Evolutionary conservation across 306 rosid genomes (phyloP).

Genomic region (Cucurbita maxima): DNA sequence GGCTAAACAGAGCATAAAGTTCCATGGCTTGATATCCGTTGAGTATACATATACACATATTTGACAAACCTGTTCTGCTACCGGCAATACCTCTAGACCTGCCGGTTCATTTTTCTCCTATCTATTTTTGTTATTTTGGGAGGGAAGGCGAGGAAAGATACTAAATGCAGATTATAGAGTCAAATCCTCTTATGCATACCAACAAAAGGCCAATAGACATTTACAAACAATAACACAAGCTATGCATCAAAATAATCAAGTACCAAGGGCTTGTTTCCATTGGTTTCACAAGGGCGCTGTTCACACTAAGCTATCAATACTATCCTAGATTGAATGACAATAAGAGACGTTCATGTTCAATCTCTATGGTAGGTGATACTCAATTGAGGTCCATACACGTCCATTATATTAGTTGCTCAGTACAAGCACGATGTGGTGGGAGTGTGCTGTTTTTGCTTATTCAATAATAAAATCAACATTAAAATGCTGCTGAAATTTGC

Average conservation of each 20-base stretch:
- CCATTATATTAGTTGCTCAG: neutral
- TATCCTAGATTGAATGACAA: neutral
- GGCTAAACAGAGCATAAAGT: neutral
- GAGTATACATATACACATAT: neutral
- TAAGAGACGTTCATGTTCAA: neutral
- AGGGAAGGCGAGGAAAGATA: no score
- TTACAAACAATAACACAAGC: neutral
- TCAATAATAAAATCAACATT: neutral
- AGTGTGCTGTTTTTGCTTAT: neutral
- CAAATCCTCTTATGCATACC: neutral
- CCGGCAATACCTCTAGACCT: no score
- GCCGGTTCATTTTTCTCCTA: no score
- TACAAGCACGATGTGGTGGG: neutral
- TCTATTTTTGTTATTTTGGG: no score
- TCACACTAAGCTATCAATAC: neutral
- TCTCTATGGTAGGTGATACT: neutral
- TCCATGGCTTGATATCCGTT: neutral
- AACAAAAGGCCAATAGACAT: neutral
- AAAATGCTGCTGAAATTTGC: neutral
- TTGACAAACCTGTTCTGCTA: neutral
- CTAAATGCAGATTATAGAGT: neutral
- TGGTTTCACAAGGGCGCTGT: neutral
- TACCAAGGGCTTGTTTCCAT: neutral
- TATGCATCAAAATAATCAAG: neutral
- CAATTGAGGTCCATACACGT: neutral